Evolutionary conservation across 169 alveolate species (phyloP).

Genomic region (Plasmodium relictum): DNA sequence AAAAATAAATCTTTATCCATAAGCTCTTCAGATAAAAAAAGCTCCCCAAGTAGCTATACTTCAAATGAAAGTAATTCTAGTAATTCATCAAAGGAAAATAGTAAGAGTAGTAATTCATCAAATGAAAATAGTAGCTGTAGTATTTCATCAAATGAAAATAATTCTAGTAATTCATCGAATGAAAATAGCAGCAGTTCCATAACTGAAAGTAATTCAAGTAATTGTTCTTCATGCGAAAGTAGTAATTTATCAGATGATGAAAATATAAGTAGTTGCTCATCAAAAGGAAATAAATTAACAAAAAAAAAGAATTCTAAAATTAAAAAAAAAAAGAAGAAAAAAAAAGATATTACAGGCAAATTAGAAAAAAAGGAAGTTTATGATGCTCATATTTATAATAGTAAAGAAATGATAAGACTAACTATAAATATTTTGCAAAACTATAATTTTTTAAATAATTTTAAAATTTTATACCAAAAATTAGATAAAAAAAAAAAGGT

Average conservation of each 20-base stretch:
- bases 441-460: slow-evolving; percentile 72
- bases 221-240: slow-evolving; percentile 3
- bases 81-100: not conserved
- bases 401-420: slow-evolving; percentile 76
- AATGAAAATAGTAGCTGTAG: slow-evolving; percentile 7
- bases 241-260: slow-evolving; percentile 9
- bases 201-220: not conserved
- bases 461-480: slow-evolving; percentile 68
- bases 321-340: not conserved
- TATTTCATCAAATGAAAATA: not conserved
- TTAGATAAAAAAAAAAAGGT: slow-evolving; percentile 76
- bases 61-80: not conserved
- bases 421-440: slow-evolving; percentile 70
- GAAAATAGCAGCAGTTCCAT: not conserved
- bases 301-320: not conserved
- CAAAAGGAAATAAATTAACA: not conserved
- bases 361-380: slow-evolving; percentile 5
- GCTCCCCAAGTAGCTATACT: too few relatives aligned
- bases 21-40: not conserved
- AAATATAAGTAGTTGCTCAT: slow-evolving; percentile 8
- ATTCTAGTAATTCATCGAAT: not conserved
- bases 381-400: slow-evolving; percentile 74
- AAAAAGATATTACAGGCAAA: not conserved
- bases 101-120: not conserved
- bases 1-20: not conserved